Evolutionary conservation across 108 stramenopile genomes (phyloP).

Genomic region (Cyclotella cryptica): DNA sequence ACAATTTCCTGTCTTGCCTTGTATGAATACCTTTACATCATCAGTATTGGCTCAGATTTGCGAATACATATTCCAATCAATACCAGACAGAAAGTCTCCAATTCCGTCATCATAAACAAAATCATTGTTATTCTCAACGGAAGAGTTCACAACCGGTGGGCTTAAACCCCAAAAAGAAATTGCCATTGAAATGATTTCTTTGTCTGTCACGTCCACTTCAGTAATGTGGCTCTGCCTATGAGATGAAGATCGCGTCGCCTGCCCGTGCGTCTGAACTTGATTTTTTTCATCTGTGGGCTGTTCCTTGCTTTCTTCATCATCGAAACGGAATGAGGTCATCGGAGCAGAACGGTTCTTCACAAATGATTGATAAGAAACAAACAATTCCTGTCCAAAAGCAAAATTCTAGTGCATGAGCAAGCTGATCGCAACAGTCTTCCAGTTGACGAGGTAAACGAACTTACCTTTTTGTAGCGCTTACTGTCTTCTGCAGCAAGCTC

Average conservation of each 20-base stretch:
- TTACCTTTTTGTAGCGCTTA: slow-evolving; percentile 17
- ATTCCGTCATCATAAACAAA: too few relatives aligned
- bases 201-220: slow-evolving; percentile 3
- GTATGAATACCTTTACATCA: too few relatives aligned
- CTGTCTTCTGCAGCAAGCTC: slow-evolving; percentile 12
- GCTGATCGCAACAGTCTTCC: background rate
- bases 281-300: background rate
- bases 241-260: background rate
- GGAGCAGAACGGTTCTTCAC: background rate
- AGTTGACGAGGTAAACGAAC: background rate
- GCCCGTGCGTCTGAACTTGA: background rate
- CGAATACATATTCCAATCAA: too few relatives aligned
- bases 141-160: background rate
- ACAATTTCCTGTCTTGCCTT: too few relatives aligned
- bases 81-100: background rate
- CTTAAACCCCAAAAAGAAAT: background rate
- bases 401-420: background rate
- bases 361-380: background rate
- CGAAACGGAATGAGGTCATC: background rate
- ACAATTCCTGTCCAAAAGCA: background rate
- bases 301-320: background rate
- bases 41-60: too few relatives aligned
- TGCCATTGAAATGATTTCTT: slow-evolving; percentile 2
- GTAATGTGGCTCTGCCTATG: background rate
- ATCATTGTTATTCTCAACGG: too few relatives aligned